Evolutionary conservation across 139 green algal species (phyloP).

Genomic region (Closterium sp.): DNA sequence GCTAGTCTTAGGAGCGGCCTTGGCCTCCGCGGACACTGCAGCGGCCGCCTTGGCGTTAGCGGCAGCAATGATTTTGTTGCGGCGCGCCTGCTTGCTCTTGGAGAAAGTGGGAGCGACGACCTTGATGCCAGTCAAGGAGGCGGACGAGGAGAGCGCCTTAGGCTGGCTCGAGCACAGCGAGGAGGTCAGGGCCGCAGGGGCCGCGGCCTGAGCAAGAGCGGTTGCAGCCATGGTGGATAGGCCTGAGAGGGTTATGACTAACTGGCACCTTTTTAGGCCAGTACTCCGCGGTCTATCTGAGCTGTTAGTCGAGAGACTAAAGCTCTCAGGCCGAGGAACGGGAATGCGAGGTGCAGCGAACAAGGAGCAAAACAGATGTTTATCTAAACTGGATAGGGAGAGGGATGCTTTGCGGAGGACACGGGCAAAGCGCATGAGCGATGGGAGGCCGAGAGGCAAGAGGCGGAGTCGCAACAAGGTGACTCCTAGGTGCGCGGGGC

Average conservation of each 20-base stretch:
- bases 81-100: background rate
- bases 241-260: background rate
- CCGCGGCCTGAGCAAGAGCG: background rate
- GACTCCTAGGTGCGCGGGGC: background rate
- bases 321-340: background rate
- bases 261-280: background rate
- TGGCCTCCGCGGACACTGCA: background rate
- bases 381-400: background rate
- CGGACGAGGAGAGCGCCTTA: background rate
- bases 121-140: background rate
- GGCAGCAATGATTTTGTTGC: background rate
- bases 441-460: background rate
- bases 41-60: constrained; percentile 2
- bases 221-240: background rate
- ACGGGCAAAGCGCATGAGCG: background rate
- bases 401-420: background rate
- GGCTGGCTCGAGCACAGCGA: background rate
- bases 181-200: background rate
- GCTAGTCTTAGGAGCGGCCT: constrained; percentile 10
- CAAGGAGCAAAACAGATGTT: background rate
- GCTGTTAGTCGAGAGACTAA: background rate
- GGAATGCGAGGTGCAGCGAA: background rate
- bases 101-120: background rate
- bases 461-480: background rate
- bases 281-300: background rate